phyloP scores from a whole-genome alignment of 306 rosid species.

The Vachellia collinsii region DNA sequence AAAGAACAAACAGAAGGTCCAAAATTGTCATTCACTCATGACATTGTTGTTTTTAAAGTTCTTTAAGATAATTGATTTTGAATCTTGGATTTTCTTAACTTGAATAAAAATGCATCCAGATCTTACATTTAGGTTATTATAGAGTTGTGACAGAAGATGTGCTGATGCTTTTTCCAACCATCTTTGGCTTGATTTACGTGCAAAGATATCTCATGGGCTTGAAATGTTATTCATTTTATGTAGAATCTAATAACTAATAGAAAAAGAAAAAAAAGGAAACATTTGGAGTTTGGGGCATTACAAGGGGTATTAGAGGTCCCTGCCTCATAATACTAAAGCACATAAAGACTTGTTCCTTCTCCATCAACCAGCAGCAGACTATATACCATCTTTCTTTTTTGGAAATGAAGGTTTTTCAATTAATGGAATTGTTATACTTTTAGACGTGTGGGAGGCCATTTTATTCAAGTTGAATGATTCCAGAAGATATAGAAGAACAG shows the following conservation, averaged over 20 bases:
- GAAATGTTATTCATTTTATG: no score
- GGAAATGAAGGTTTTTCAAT: conserved; percentile 23
- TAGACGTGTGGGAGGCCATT: conserved; percentile 76
- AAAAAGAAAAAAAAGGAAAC: no score
- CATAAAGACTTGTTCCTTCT: neutral
- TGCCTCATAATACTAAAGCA: neutral
- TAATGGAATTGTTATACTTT: conserved; percentile 42
- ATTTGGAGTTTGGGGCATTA: no score
- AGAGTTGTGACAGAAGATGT: neutral
- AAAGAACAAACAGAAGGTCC: conserved; percentile 48
- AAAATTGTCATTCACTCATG: conserved; percentile 16
- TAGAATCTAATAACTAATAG: no score
- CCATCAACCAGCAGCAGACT: conserved; percentile 1
- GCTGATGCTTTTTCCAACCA: no score
- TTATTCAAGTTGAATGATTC: conserved; percentile 77
- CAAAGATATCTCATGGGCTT: no score
- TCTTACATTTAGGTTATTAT: neutral
- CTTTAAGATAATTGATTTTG: conserved; percentile 18
- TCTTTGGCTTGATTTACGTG: no score
- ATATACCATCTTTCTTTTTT: neutral
- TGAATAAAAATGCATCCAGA: conserved; percentile 19
- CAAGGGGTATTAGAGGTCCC: no score
- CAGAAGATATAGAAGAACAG: conserved; percentile 80
- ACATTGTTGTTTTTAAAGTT: conserved; percentile 16
- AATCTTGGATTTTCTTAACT: conserved; percentile 4